phyloP scores from a whole-genome alignment of 2,329 filamentous ascomycete genomes.

The Penicillium griseofulvum region DNA sequence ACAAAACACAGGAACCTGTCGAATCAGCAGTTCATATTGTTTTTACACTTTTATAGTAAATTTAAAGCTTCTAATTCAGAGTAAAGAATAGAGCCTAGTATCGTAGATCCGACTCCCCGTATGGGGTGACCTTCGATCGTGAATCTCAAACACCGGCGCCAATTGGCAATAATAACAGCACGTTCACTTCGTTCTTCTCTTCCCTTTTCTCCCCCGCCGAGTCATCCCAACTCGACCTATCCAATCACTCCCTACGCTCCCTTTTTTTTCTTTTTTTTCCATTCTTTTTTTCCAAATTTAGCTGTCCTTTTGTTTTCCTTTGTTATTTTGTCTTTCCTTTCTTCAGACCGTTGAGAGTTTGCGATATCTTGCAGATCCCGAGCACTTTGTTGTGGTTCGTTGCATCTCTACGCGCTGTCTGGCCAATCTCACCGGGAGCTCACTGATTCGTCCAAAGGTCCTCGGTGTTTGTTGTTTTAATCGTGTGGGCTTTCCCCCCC shows the following conservation, averaged over 20 bases:
- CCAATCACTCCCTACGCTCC: conserved; percentile 24
- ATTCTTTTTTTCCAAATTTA: conserved; percentile 6
- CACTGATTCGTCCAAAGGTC: conserved; percentile 15
- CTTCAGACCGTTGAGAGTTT: neutral
- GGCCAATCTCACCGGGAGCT: conserved; percentile 13
- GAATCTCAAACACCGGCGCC: conserved; percentile 21
- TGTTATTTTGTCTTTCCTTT: conserved; percentile 11
- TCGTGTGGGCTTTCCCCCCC: conserved; percentile 9
- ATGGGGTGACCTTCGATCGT: neutral
- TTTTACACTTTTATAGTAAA: neutral
- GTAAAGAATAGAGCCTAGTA: neutral
- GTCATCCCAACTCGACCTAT: conserved; percentile 29
- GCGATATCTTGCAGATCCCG: conserved; percentile 6
- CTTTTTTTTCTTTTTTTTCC: conserved; percentile 14
- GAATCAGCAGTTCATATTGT: neutral
- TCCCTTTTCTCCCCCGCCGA: conserved; percentile 36
- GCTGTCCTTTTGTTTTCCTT: conserved; percentile 6
- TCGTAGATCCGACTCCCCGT: neutral
- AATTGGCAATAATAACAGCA: conserved; percentile 17
- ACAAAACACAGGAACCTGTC: neutral
- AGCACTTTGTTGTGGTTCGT: conserved; percentile 16
- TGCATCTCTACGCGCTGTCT: conserved; percentile 15
- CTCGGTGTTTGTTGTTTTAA: conserved; percentile 18
- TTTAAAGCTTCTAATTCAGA: neutral
- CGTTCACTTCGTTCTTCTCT: conserved; percentile 14